phyloP scores from a whole-genome alignment of 2,329 filamentous ascomycete genomes.

The Calycina herbarum region DNA sequence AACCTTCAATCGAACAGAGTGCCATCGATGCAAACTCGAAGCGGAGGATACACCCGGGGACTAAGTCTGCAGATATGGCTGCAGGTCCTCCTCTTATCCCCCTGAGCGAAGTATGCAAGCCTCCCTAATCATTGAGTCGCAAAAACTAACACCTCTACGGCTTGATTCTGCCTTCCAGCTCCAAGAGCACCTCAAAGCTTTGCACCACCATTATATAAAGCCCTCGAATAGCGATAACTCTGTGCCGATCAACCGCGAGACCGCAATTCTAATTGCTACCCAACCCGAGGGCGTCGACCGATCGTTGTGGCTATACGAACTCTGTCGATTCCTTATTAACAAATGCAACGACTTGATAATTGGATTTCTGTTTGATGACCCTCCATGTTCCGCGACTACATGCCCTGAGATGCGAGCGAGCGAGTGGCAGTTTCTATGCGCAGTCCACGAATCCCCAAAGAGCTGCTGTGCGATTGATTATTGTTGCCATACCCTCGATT shows the following conservation, averaged over 20 bases:
- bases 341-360: constrained; percentile 93
- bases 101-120: constrained; percentile 68
- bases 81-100: constrained; percentile 87
- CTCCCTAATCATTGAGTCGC: neutral
- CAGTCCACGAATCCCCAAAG: constrained; percentile 94
- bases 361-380: constrained; percentile 86
- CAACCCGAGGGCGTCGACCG: constrained; percentile 81
- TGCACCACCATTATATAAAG: constrained; percentile 80
- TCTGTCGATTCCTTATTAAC: constrained; percentile 92
- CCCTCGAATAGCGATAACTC: constrained; percentile 57
- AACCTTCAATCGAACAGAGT: constrained; percentile 57
- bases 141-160: constrained; percentile 47
- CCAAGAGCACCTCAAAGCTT: constrained; percentile 92
- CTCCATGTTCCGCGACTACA: constrained; percentile 83
- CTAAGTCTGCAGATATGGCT: constrained; percentile 88
- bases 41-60: constrained; percentile 87
- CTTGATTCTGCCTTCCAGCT: constrained; percentile 97
- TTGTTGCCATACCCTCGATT: constrained; percentile 97
- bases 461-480: constrained; percentile 98
- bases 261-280: constrained; percentile 73
- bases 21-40: constrained; percentile 72
- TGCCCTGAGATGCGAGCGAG: constrained; percentile 98
- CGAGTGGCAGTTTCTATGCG: constrained; percentile 98
- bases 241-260: constrained; percentile 71
- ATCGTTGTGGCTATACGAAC: constrained; percentile 94